phyloP scores from a whole-genome alignment of 2,329 filamentous ascomycete species.

The Fusarium mexicanum region DNA sequence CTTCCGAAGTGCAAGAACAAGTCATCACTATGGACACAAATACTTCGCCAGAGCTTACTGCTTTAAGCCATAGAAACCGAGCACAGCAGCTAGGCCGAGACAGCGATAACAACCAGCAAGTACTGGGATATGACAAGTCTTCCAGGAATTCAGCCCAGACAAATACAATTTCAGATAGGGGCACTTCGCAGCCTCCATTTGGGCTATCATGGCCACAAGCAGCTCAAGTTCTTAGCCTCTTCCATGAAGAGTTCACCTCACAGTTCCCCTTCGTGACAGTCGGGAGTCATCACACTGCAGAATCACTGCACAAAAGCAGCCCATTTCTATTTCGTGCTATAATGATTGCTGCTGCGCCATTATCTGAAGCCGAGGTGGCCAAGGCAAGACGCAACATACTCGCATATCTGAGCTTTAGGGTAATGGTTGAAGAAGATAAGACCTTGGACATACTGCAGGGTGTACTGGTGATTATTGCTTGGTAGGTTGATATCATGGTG shows the following conservation, averaged over 20 bases:
- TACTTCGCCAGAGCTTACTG: neutral
- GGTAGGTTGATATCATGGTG: conserved; percentile 46
- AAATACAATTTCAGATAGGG: neutral
- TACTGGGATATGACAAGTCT: neutral
- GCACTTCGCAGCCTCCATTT: conserved; percentile 41
- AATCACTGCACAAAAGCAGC: conserved; percentile 46
- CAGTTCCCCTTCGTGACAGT: conserved; percentile 53
- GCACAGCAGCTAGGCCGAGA: neutral
- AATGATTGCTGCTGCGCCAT: conserved; percentile 50
- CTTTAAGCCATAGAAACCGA: neutral
- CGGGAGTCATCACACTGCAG: conserved; percentile 43
- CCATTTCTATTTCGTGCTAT: conserved; percentile 53
- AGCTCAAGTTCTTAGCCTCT: conserved; percentile 48
- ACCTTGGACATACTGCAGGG: conserved; percentile 58
- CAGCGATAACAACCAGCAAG: neutral
- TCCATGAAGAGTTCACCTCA: conserved; percentile 46
- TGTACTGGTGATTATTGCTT: conserved; percentile 56
- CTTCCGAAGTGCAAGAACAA: neutral
- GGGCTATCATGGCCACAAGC: conserved; percentile 53
- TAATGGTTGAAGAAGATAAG: conserved; percentile 53
- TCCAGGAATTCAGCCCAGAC: neutral
- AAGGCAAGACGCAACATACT: conserved; percentile 55
- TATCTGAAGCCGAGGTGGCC: conserved; percentile 42
- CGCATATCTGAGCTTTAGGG: conserved; percentile 54
- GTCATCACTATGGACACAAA: neutral